These are phyloP conservation scores for Kurtzmaniella fragi DNA, from an alignment of 805 yeast genomes.

Conservation along the genomic window DNA sequence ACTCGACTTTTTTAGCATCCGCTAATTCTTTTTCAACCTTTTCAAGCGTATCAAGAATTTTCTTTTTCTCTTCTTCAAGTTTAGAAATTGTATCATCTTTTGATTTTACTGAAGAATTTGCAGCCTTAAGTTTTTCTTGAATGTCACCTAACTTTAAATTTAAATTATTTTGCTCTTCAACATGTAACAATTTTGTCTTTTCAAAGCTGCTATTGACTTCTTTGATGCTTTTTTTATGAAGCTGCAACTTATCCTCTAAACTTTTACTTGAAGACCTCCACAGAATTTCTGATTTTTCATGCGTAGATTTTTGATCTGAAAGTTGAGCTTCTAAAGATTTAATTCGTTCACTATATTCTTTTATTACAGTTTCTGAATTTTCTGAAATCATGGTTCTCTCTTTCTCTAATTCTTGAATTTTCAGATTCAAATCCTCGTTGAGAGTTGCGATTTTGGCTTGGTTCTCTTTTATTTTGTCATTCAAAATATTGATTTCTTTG, in stretches of 20 bases:
- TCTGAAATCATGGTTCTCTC: constrained; percentile 45
- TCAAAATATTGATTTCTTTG: constrained; percentile 12
- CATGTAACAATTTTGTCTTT: neutral
- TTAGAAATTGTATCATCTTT: neutral
- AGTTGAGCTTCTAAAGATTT: constrained; percentile 35
- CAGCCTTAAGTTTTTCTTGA: neutral
- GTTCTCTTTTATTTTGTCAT: constrained; percentile 13
- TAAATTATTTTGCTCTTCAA: neutral
- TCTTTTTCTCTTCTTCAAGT: neutral
- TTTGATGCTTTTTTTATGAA: neutral
- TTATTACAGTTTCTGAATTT: constrained; percentile 44
- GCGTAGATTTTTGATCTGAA: constrained; percentile 8
- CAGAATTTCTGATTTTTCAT: constrained; percentile 6
- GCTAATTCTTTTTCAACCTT: neutral
- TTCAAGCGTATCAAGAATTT: neutral
- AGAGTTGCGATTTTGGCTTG: constrained; percentile 23
- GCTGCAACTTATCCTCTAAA: neutral
- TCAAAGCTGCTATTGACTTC: neutral
- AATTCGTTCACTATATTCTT: constrained; percentile 46
- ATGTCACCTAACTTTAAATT: neutral
- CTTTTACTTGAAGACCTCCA: constrained; percentile 5
- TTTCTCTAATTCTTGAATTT: constrained; percentile 42
- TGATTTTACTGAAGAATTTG: neutral
- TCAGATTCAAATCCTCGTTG: constrained; percentile 30
- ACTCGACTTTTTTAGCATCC: neutral